Conservation (phyloP, 768 basidiomycete genomes). For the Strobilomyces dryophilus region DNA sequence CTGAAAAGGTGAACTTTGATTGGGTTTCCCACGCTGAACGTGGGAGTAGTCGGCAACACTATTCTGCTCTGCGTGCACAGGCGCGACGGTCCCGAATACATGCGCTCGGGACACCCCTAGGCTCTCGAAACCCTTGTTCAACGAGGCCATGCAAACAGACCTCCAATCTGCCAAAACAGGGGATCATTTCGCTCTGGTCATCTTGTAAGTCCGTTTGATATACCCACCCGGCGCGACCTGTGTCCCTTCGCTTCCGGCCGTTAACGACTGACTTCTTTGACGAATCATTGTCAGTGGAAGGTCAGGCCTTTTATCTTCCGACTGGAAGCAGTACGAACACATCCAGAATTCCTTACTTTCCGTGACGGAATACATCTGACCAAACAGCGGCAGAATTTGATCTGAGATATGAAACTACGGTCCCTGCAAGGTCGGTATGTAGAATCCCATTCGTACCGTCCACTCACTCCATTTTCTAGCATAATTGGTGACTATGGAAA, state of each 20-base stretch:
- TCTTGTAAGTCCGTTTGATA: slow-evolving; percentile 61
- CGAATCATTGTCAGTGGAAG: slow-evolving; percentile 92
- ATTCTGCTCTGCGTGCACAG: slow-evolving; percentile 75
- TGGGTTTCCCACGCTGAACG: too few relatives aligned
- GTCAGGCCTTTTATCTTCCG: slow-evolving; percentile 72
- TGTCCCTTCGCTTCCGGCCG: neutral
- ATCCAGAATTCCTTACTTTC: slow-evolving; percentile 49
- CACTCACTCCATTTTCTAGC: slow-evolving; percentile 38
- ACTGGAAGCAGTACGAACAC: slow-evolving; percentile 80
- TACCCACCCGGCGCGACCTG: neutral
- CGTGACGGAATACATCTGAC: neutral
- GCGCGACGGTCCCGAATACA: slow-evolving; percentile 54
- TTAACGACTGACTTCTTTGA: slow-evolving; percentile 40
- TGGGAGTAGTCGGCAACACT: too few relatives aligned
- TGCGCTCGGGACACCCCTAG: slow-evolving; percentile 66
- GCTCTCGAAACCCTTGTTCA: slow-evolving; percentile 78
- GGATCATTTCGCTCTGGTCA: slow-evolving; percentile 85
- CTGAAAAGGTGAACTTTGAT: too few relatives aligned
- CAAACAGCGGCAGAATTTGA: slow-evolving; percentile 81
- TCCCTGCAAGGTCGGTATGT: slow-evolving; percentile 67
- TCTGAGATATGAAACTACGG: slow-evolving; percentile 92
- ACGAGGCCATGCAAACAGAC: slow-evolving; percentile 82
- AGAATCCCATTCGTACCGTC: neutral
- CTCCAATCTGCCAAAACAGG: slow-evolving; percentile 87
- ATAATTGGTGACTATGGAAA: slow-evolving; percentile 91